Evolutionary conservation across 202 grass and related monocot genomes (phyloP).

Genomic region (Eragrostis tef): DNA sequence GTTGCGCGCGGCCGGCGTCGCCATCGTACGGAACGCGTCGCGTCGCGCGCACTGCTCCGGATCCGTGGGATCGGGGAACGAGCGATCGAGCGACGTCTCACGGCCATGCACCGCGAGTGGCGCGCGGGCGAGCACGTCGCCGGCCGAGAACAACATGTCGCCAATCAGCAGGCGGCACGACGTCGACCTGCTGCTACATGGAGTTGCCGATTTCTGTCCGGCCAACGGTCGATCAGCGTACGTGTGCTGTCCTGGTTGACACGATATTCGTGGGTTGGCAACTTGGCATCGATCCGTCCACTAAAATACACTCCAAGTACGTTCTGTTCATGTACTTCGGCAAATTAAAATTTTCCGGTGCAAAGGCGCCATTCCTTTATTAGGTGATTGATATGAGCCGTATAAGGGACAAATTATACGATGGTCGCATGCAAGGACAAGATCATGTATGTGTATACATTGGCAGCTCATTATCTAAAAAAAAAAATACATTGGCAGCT

Average conservation of each 20-base stretch:
- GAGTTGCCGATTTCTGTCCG: neutral
- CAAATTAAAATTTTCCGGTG: neutral
- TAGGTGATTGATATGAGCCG: neutral
- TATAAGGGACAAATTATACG: neutral
- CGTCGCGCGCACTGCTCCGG: neutral
- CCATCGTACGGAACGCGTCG: neutral
- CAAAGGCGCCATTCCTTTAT: neutral
- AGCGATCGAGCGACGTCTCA: neutral
- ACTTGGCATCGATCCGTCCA: too few relatives aligned
- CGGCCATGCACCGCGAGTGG: slow-evolving; percentile 12
- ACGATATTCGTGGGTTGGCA: neutral
- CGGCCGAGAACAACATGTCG: neutral
- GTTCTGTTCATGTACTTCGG: too few relatives aligned
- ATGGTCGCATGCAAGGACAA: neutral
- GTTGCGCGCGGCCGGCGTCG: neutral
- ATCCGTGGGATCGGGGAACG: neutral
- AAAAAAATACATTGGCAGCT: too few relatives aligned
- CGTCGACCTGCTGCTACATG: neutral
- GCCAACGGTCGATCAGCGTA: neutral
- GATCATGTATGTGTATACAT: neutral
- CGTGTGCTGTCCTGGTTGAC: neutral
- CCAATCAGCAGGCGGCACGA: slow-evolving; percentile 18
- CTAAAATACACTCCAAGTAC: neutral
- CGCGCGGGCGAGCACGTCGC: slow-evolving; percentile 37
- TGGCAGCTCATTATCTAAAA: too few relatives aligned